Conservation (phyloP, 495 filamentous ascomycete genomes). For the Halenospora varia region DNA sequence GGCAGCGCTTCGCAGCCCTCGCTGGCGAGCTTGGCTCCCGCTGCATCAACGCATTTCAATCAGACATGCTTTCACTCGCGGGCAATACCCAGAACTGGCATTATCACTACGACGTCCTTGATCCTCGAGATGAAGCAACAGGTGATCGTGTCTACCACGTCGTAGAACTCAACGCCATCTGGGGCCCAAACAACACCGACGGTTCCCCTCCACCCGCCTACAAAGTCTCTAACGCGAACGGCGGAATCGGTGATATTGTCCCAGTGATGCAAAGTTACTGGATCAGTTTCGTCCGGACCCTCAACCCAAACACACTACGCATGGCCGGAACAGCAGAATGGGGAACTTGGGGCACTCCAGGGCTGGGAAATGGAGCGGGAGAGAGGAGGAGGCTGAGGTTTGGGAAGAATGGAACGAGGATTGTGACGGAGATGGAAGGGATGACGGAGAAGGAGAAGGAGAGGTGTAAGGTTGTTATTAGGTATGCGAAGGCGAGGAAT, state of each 20-base stretch:
- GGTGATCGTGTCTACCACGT: constrained; percentile 60
- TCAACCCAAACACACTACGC: constrained; percentile 56
- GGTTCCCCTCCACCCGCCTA: constrained; percentile 47
- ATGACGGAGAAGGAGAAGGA: constrained; percentile 7
- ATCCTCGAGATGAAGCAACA: constrained; percentile 38
- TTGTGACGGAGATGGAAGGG: constrained; percentile 12
- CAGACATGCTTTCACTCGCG: not conserved
- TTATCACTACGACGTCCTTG: constrained; percentile 59
- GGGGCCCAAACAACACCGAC: constrained; percentile 36
- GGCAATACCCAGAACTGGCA: constrained; percentile 47
- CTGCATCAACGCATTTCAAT: constrained; percentile 8
- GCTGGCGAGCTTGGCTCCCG: not conserved
- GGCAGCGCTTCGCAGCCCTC: constrained; percentile 1
- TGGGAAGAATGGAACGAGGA: constrained; percentile 7
- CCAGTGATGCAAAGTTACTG: constrained; percentile 61
- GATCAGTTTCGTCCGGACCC: constrained; percentile 60
- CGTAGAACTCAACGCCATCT: constrained; percentile 61
- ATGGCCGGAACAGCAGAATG: constrained; percentile 40
- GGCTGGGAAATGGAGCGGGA: constrained; percentile 32
- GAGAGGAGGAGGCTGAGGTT: not conserved
- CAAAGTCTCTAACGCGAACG: constrained; percentile 41
- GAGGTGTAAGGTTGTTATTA: constrained; percentile 10
- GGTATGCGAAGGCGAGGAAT: constrained; percentile 6
- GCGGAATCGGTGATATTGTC: not conserved
- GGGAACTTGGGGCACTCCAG: constrained; percentile 34